phyloP scores from a whole-genome alignment of 1,284 basidiomycete species.

The Rhodotorula sp. region DNA sequence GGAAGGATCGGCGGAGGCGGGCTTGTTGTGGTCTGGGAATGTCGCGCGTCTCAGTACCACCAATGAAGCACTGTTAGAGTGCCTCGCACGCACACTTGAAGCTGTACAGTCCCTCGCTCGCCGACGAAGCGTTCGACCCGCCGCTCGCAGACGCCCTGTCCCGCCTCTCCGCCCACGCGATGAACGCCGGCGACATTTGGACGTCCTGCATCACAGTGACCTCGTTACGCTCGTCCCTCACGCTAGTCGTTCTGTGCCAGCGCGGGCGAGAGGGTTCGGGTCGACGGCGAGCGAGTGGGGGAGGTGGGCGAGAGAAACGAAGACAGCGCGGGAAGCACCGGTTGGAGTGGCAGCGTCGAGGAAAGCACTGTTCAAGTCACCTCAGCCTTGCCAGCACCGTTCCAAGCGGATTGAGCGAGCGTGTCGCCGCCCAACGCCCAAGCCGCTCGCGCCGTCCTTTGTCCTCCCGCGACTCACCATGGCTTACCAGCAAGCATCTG shows the following conservation, averaged over 20 bases:
- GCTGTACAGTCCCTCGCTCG: background rate
- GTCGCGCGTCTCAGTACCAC: background rate
- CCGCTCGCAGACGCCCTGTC: too few species aligned
- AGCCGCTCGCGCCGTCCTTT: background rate
- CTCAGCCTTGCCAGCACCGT: too few species aligned
- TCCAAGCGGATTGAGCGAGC: too few species aligned
- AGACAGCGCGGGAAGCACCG: background rate
- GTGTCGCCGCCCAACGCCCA: too few species aligned
- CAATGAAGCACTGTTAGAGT: background rate
- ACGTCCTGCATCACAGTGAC: too few species aligned
- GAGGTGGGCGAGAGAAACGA: background rate
- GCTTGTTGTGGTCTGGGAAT: conserved; percentile 9
- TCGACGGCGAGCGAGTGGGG: too few species aligned
- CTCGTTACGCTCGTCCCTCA: too few species aligned
- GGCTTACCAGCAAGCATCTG: conserved; percentile 1
- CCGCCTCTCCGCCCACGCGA: too few species aligned
- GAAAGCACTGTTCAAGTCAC: background rate
- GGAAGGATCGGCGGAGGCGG: conserved; percentile 12
- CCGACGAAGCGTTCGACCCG: too few species aligned
- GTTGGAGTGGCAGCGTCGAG: background rate
- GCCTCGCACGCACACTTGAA: conserved; percentile 12
- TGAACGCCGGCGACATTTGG: too few species aligned
- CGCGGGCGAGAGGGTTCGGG: too few species aligned
- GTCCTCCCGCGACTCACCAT: background rate
- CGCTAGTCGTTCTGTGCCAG: too few species aligned